Percentiles rank a stretch among this genome's conserved stretches.
phyloP scores from a whole-genome alignment of 768 basidiomycete genomes.

The Rhodotorula kratochvilovae region DNA sequence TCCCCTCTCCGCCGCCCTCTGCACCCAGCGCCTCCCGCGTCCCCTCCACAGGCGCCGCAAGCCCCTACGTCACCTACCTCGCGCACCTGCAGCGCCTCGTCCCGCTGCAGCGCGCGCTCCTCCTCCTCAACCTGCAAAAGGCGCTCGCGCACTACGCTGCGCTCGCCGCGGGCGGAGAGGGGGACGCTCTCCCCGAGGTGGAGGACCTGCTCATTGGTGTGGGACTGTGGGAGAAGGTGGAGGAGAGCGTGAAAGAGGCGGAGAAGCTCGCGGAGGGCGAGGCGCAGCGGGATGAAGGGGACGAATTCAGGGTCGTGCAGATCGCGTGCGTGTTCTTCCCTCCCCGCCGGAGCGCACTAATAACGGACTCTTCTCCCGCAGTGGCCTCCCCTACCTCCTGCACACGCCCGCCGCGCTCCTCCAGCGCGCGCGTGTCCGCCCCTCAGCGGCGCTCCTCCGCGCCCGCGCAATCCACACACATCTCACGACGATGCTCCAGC shows the following conservation, averaged over 20 bases:
- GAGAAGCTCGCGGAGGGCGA: neutral
- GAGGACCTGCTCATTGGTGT: constrained; percentile 12
- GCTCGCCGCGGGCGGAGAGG: neutral
- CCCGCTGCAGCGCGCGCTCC: constrained; percentile 33
- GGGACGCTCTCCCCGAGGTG: neutral
- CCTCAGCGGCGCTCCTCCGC: neutral
- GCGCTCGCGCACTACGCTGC: constrained; percentile 21
- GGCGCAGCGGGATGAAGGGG: neutral
- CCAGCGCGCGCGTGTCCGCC: neutral
- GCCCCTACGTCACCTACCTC: constrained; percentile 17
- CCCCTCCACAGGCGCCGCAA: neutral
- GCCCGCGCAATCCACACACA: constrained; percentile 20
- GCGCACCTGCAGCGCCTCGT: constrained; percentile 21
- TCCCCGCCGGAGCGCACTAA: too few species aligned
- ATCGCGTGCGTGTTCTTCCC: constrained; percentile 10
- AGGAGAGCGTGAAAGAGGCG: neutral
- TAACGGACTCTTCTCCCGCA: neutral
- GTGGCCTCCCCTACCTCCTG: constrained; percentile 33
- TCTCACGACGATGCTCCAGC: constrained; percentile 34
- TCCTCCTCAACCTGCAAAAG: constrained; percentile 37
- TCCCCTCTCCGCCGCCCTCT: too few species aligned
- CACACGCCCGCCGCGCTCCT: constrained; percentile 1
- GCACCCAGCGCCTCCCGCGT: too few species aligned
- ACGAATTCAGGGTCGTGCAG: constrained; percentile 26
- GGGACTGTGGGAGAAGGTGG: neutral